A percentile compares a stretch with the other conserved stretches of the same genome.
Evolutionary conservation across 441 rosid genomes (phyloP).

Genomic region (Pelargonium myrrhifolium): DNA sequence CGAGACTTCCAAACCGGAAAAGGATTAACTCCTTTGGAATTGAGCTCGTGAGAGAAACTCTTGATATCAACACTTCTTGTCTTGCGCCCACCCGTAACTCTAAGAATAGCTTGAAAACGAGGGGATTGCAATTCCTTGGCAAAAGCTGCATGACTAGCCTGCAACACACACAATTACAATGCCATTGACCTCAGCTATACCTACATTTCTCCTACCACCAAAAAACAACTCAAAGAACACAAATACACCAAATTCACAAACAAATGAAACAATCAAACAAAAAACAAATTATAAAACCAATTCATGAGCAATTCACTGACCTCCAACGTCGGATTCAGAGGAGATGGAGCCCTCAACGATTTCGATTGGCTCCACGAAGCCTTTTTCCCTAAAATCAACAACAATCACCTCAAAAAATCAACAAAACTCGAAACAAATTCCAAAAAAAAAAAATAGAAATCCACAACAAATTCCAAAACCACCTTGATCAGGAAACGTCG

Average conservation of each 20-base stretch:
- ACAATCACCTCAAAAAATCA: too few species aligned
- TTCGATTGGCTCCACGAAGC: conserved; percentile 61
- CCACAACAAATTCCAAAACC: conserved; percentile 2
- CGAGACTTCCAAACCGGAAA: conserved; percentile 88
- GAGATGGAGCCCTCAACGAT: conserved; percentile 42
- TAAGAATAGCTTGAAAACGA: conserved; percentile 76
- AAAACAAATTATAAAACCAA: not conserved
- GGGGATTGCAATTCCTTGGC: conserved; percentile 85
- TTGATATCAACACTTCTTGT: conserved; percentile 76
- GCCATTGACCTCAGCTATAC: not conserved
- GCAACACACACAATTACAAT: conserved; percentile 14
- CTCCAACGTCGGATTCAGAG: conserved; percentile 55
- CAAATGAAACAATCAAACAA: too few species aligned
- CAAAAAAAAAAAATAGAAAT: not conserved
- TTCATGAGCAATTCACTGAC: conserved; percentile 27
- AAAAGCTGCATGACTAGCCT: conserved; percentile 61
- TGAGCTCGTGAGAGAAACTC: conserved; percentile 96
- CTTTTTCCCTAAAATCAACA: conserved; percentile 27
- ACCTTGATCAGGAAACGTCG: conserved; percentile 41
- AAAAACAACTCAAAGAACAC: not conserved
- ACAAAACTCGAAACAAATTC: too few species aligned
- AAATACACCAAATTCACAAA: too few species aligned
- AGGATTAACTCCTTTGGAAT: conserved; percentile 92
- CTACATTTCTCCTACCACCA: conserved; percentile 3
- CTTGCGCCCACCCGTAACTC: conserved; percentile 69